A percentile compares a stretch with the other conserved stretches of the same genome.
These are phyloP conservation scores for Alternaria brassicicola DNA, from an alignment of 2,329 filamentous ascomycete genomes.

Conservation along the genomic window DNA sequence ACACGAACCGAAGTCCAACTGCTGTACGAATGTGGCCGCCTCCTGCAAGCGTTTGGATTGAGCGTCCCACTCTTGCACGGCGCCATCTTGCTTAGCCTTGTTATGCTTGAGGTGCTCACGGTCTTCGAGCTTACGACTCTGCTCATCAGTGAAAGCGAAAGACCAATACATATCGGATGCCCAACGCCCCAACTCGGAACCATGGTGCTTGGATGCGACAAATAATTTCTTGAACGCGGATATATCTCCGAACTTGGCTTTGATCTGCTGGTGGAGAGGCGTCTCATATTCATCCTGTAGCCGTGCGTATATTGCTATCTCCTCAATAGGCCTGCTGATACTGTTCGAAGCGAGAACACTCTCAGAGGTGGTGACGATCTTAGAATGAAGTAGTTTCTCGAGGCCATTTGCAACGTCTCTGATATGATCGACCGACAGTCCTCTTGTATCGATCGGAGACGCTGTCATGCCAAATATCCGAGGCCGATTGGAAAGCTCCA, in stretches of 20 bases:
- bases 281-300: constrained; percentile 65
- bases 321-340: constrained; percentile 65
- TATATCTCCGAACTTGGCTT: constrained; percentile 59
- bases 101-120: constrained; percentile 54
- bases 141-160: constrained; percentile 68
- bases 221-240: constrained; percentile 63
- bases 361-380: constrained; percentile 79
- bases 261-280: constrained; percentile 65
- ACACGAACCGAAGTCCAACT: constrained; percentile 56
- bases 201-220: constrained; percentile 63
- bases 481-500: constrained; percentile 61
- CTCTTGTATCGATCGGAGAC: constrained; percentile 84
- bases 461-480: constrained; percentile 96
- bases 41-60: constrained; percentile 64
- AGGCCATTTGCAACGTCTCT: constrained; percentile 71
- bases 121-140: constrained; percentile 66
- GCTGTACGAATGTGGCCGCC: constrained; percentile 62
- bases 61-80: constrained; percentile 55
- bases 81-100: constrained; percentile 29
- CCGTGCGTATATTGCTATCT: constrained; percentile 62
- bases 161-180: constrained; percentile 83
- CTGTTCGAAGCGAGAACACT: constrained; percentile 63
- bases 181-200: constrained; percentile 77
- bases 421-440: constrained; percentile 62
- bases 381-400: constrained; percentile 77